Evolutionary conservation across 2,329 filamentous ascomycete genomes (phyloP), one percentile per base, ranked within the genome.

Genomic region (Penicillium sp.): DNA sequence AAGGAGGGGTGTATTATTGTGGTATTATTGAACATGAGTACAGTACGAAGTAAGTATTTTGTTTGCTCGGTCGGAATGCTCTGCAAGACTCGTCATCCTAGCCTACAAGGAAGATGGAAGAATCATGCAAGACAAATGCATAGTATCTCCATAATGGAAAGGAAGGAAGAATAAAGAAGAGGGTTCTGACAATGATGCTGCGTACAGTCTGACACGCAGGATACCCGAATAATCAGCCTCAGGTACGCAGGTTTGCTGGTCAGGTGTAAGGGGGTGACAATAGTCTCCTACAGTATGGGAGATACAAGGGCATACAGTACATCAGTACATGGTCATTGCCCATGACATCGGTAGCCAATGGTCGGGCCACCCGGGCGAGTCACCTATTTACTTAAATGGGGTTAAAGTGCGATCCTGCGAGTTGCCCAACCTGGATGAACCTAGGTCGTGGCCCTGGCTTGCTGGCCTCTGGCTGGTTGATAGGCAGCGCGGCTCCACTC

Each of bases 391-490:
- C 60, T n/a, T 4, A 5, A 53, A 51, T 35, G 3, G 64, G 64
- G 26, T 53, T 63, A 58, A 57, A 26, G 56, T 53, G 22, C 53
- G 61, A 66, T 61, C 60, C 62, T 59, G 60, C 60, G 62, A 61
- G 58, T 61, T 60, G 50, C 66, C 63, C 28, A 40, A 40, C 37
- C 17, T 42, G 51, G 51, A 40, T 40, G 37, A 19, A 12, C 33
- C 33, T 37, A 42, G 28, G 22, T 38, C 51, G 9, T 37, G 15
- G 13, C 35, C 37, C 22, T 37, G 7, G 4, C 26, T 37, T 38
- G 12, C 24, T 19, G 35, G 13, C 13, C 30, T 17, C 38, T 37
- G 53, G 26, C 26, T 55, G 53, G 24, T 42, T 55, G n/a, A 55
- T 12, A 17, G 38, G 6, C n/a, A 33, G 22, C n/a, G 37, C 24